These are phyloP conservation scores for Rhodotorula graminis DNA, from an alignment of 768 basidiomycete genomes.

Conservation along the genomic window DNA sequence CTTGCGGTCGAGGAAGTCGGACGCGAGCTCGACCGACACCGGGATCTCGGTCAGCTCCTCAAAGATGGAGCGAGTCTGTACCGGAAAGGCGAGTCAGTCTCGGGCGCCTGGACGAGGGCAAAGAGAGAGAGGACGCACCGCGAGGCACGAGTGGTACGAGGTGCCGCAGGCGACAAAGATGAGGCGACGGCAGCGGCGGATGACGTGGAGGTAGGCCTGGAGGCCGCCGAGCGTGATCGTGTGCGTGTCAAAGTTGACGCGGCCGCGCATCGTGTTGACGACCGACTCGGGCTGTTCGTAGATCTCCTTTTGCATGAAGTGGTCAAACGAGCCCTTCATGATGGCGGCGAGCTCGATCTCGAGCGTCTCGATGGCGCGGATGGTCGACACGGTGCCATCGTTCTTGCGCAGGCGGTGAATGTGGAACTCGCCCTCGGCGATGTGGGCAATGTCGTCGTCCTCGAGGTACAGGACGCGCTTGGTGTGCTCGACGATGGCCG, in stretches of 20 bases:
- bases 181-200: conserved; percentile 86
- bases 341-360: conserved; percentile 99
- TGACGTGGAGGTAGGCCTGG: conserved; percentile 89
- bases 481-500: conserved; percentile 96
- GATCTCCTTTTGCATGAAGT: conserved; percentile 98
- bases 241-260: conserved; percentile 93
- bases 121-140: conserved; percentile 48
- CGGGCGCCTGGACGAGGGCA: neutral
- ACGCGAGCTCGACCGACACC: conserved; percentile 91
- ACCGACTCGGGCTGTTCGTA: conserved; percentile 74
- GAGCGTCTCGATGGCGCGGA: conserved; percentile 93
- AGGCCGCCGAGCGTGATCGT: conserved; percentile 90
- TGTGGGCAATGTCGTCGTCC: conserved; percentile 98
- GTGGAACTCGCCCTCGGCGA: conserved; percentile 89
- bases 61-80: conserved; percentile 81
- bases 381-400: conserved; percentile 65
- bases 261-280: conserved; percentile 99
- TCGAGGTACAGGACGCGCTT: conserved; percentile 98
- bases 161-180: conserved; percentile 99
- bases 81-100: neutral
- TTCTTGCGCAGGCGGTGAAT: conserved; percentile 95
- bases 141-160: conserved; percentile 93
- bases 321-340: conserved; percentile 99
- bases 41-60: conserved; percentile 99
- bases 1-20: conserved; percentile 97